Evolutionary conservation across 106 monocot genomes (phyloP), one percentile per base, ranked within the genome.

Genomic region (Vanilla planifolia): DNA sequence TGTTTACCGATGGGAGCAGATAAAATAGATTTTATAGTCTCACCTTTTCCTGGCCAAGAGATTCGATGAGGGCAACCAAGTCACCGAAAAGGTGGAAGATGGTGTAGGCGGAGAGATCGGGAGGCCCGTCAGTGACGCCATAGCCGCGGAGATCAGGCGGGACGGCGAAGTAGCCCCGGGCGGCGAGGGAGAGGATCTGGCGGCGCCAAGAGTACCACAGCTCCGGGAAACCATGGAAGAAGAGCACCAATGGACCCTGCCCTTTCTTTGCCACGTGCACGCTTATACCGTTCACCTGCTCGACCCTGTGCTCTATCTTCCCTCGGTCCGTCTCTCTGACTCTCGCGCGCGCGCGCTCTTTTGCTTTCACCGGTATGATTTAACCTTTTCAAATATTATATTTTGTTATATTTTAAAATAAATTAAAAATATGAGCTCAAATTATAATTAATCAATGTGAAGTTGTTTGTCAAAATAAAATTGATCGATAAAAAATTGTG

Each of bases 161-260:
- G 37, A 86, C 65, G 62, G 76, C 73, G 30, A 64, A 78, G 70
- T 50, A 88, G 3, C 87, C 87, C 16, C 62, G 65, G 14, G 62
- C 64, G 28, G 87, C 63, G 23, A 88, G 72, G 42, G 39, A 42
- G 43, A 47, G 33, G 29, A 88, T 79, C 63, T 88, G 87, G 70
- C 83, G 79, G 41, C 82, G 76, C 87, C 87, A 88, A 8, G 82
- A 65, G 67, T 88, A 88, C 87, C 87, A 88, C 14, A 83, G 69
- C 79, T 88, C 87, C 15, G 82, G 82, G 64, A 88, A 88, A 17
- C 87, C 87, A 48, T 88, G 87, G 35, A 86, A 88, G 59, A 88
- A 40, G 30, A 83, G 66, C 11, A 88, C 72, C 33, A 69, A 66
- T 6, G 75, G 73, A 1, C 69, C 79, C 41, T 64, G 63, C 1